Evolutionary conservation across 345 rosid genomes (phyloP), one percentile per base, ranked within the genome.

Genomic region (Kernera saxatilis): DNA sequence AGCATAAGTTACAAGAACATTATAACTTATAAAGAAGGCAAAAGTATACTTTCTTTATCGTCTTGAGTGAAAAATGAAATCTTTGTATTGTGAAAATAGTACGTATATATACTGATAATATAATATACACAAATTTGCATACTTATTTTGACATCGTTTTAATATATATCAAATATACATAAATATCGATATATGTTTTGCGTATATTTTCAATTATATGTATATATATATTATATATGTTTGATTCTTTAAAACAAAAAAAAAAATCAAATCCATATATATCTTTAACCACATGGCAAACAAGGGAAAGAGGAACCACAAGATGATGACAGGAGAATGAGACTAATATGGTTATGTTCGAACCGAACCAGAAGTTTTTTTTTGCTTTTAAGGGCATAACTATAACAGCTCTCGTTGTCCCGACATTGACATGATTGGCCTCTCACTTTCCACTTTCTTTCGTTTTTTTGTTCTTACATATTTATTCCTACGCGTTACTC

Each of bases 381-480:
- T 63, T 71, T 62, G 18, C 55, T 53, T 11, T 56, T 27, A 36
- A 29, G 32, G 17, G 40, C 22, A 52, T 41, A 51, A 71, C 76
- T 63, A 62, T 19, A 53, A 23, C 58, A 55, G 37, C 19, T 53
- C 58, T 54, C 12, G 25, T 64, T 73, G 32, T 27, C 41, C 32
- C 30, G 77, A 54, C 65, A 55, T 55, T 27, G 64, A 72, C 71
- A 33, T 55, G 57, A 64, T 65, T 64, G 71, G 58, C 30, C 54
- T 54, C 57, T 56, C 57, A 44, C 32, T 64, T 44, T 54, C 39
- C 36, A 30, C 3, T 49, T 39, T 3, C 5, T 46, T 12, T 36
- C 8, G 17, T 57, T 12, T 45, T 32, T 8, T 25, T 40, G 12
- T 40, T 52, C 23, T 53, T 44, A 32, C 39, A n/a, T 43, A 22